Conservation (phyloP, 331 rosid genomes). For the Quercus tomentella region DNA sequence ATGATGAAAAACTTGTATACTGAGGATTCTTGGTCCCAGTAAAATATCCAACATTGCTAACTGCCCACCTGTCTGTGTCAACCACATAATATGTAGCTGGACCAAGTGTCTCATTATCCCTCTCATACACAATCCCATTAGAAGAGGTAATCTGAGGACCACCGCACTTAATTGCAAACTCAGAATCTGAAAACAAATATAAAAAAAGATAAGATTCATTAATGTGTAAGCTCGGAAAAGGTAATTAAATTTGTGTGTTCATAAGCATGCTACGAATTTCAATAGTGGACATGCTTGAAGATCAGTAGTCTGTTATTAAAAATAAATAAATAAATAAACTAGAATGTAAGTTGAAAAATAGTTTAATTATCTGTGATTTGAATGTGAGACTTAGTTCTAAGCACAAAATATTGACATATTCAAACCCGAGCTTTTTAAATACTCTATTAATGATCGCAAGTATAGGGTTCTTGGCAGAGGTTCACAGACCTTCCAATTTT, state of each 20-base stretch:
- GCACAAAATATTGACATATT: neutral
- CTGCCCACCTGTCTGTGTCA: conserved; percentile 56
- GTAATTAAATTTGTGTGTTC: neutral
- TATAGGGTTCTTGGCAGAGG: too few relatives aligned
- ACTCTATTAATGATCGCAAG: too few relatives aligned
- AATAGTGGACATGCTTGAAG: neutral
- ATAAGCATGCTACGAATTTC: neutral
- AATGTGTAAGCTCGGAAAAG: neutral
- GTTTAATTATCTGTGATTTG: neutral
- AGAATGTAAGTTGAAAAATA: neutral
- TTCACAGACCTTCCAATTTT: too few relatives aligned
- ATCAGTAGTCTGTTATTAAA: neutral
- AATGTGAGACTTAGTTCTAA: neutral
- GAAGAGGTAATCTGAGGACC: conserved; percentile 47
- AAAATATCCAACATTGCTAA: conserved; percentile 71
- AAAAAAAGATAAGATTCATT: neutral
- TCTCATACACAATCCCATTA: conserved; percentile 32
- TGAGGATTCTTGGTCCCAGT: conserved; percentile 10
- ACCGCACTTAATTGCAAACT: conserved; percentile 71
- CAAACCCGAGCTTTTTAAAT: neutral
- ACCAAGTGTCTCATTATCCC: conserved; percentile 62
- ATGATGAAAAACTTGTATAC: conserved; percentile 23
- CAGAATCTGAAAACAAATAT: conserved; percentile 43
- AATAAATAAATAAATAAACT: too few relatives aligned
- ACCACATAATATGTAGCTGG: conserved; percentile 66